A percentile compares a stretch with the other conserved stretches of the same genome.
Conservation (phyloP, 2,329 filamentous ascomycete species). For the Talaromyces sp. region DNA sequence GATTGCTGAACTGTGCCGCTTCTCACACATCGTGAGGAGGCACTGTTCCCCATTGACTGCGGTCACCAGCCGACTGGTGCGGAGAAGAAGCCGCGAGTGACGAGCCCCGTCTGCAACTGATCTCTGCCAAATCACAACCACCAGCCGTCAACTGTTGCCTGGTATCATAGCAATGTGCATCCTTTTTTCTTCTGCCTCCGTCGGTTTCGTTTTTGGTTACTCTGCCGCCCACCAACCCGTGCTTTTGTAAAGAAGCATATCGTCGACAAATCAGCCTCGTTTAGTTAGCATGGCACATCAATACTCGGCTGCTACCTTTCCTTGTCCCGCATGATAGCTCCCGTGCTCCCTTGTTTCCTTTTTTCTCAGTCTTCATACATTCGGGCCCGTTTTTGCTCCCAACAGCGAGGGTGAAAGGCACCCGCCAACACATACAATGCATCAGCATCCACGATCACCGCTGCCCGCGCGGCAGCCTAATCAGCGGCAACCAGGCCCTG, state of each 20-base stretch:
- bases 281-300: slow-evolving; percentile 36
- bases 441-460: slow-evolving; percentile 79
- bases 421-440: slow-evolving; percentile 55
- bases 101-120: slow-evolving; percentile 20
- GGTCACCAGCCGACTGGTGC: slow-evolving; percentile 25
- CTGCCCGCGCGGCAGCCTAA: slow-evolving; percentile 67
- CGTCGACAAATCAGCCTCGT: slow-evolving; percentile 7
- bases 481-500: slow-evolving; percentile 66
- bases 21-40: slow-evolving; percentile 21
- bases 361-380: slow-evolving; percentile 1
- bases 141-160: slow-evolving; percentile 20
- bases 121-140: not conserved
- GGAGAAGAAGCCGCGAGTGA: slow-evolving; percentile 31
- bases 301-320: slow-evolving; percentile 22
- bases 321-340: slow-evolving; percentile 30
- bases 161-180: slow-evolving; percentile 17
- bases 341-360: not conserved
- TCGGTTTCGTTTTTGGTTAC: not conserved
- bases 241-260: slow-evolving; percentile 1
- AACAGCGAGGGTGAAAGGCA: slow-evolving; percentile 1
- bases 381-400: not conserved
- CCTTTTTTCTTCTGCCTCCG: not conserved
- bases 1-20: slow-evolving; percentile 18
- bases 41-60: slow-evolving; percentile 21
- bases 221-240: not conserved